These are phyloP conservation scores for Tardiomyces digboiensis DNA, from an alignment of 1,139 yeast genomes.

Conservation along the genomic window DNA sequence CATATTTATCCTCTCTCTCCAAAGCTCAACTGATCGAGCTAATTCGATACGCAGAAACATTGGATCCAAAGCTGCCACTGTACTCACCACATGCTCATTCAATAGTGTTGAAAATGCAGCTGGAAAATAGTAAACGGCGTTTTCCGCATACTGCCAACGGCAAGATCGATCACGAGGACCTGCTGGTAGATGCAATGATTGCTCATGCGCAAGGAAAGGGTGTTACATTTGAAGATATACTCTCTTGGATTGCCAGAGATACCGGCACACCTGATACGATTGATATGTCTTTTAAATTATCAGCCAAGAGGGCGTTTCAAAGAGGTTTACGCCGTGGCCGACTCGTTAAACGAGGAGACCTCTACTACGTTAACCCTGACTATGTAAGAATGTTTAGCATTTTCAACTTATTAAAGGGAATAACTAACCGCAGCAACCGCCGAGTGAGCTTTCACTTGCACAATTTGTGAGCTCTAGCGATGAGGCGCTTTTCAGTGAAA, in stretches of 20 bases:
- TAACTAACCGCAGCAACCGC: conserved; percentile 18
- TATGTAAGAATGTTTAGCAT: conserved; percentile 9
- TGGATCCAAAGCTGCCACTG: conserved; percentile 27
- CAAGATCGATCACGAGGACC: conserved; percentile 20
- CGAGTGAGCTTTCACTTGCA: conserved; percentile 26
- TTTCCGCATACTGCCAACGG: conserved; percentile 2
- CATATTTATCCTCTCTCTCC: conserved; percentile 31
- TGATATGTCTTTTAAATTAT: conserved; percentile 27
- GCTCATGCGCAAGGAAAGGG: conserved; percentile 27
- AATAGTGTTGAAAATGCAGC: conserved; percentile 26
- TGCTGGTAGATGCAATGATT: conserved; percentile 25
- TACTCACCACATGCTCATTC: conserved; percentile 28
- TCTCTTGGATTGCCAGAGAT: conserved; percentile 26
- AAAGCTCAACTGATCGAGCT: conserved; percentile 33
- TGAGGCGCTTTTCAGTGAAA: conserved; percentile 27
- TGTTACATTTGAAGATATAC: conserved; percentile 24
- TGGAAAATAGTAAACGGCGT: conserved; percentile 24
- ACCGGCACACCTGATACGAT: conserved; percentile 20
- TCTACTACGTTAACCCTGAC: conserved; percentile 23
- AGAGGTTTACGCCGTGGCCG: conserved; percentile 28
- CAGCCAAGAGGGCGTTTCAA: conserved; percentile 29
- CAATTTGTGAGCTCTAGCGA: conserved; percentile 29
- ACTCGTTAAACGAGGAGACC: conserved; percentile 21
- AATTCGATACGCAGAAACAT: conserved; percentile 28
- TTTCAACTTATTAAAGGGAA: neutral